Evolutionary conservation across 202 grass and related monocot species (phyloP), one percentile per base, ranked within the genome.

Genomic region (Panicum hallii): DNA sequence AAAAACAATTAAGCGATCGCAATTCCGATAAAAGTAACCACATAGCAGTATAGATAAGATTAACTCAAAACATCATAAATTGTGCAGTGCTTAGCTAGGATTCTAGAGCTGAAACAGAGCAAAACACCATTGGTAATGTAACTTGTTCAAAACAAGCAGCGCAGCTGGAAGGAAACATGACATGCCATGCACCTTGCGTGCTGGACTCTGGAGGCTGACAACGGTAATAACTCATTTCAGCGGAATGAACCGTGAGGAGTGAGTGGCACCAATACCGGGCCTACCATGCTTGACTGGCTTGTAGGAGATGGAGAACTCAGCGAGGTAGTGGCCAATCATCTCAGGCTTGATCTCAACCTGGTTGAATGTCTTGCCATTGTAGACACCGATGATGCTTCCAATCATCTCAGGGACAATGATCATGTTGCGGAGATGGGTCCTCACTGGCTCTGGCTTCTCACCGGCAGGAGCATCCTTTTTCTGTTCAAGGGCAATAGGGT

Each of bases 381-480:
- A 93, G 20, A 97, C 89, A 5, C 94, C 94, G 13, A 97, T 41
- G 12, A 97, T 82, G 87, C 94, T 97, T 3, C 94, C 94, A 16
- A 97, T 97, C 94, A 97, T 97, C 87, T 97, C 94, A 16, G 94
- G 94, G 1, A 97, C 94, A 40, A 97, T 97, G 28, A 97, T 97
- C 94, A 97, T 97, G 91, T 93, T 97, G 65, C 94, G 82, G 2
- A 93, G 94, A 77, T 97, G 94, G 1, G 94, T 97, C 87, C 83
- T 97, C 32, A 97, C 94, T 1, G 79, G 81, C 72, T 97, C 94
- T 1, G 94, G 94, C 82, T 97, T 97, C 91, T 97, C 94, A 49
- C 94, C 94, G 0, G 74, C 68, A 70, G 94, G 94, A 8, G 91
- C 94, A 61, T 97, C 94, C 64, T 93, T 91, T 88, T 93, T 97